These are phyloP conservation scores for Coccomyxa subellipsoidea DNA, from an alignment of 163 green algal genomes.

Conservation along the genomic window DNA sequence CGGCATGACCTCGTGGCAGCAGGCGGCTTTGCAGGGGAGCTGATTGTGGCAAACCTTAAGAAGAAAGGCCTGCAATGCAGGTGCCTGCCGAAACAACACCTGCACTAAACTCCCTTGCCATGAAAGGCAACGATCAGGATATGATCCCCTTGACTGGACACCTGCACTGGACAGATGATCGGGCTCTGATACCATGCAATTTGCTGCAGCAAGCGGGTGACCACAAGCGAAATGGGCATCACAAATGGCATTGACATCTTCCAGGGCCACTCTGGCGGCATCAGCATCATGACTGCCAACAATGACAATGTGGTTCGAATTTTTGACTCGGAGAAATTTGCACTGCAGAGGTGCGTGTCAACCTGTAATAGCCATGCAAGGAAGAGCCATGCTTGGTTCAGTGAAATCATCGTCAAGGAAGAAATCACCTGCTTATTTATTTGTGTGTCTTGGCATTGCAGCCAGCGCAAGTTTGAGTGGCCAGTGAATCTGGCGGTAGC, in stretches of 20 bases:
- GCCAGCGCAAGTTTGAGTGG: slow-evolving; percentile 61
- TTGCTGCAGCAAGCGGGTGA: not conserved
- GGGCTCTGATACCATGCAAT: not conserved
- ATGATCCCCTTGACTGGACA: not conserved
- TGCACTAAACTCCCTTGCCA: no score
- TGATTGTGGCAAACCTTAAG: slow-evolving; percentile 37
- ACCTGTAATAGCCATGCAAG: not conserved
- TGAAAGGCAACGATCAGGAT: not conserved
- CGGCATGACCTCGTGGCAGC: slow-evolving; percentile 45
- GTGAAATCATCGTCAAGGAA: not conserved
- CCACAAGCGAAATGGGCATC: slow-evolving; percentile 56
- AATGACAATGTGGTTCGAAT: slow-evolving; percentile 78
- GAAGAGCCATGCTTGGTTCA: not conserved
- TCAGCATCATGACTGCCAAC: slow-evolving; percentile 63
- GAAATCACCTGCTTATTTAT: not conserved
- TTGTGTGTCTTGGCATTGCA: slow-evolving; percentile 13
- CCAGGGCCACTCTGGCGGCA: not conserved
- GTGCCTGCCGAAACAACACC: not conserved
- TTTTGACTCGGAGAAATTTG: slow-evolving; percentile 55
- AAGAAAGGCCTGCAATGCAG: slow-evolving; percentile 11
- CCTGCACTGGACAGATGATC: not conserved
- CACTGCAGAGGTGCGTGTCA: slow-evolving; percentile 20
- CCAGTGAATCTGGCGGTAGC: slow-evolving; percentile 81
- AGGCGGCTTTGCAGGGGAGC: slow-evolving; percentile 63
- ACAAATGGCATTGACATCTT: slow-evolving; percentile 91